Evolutionary conservation across 2,329 filamentous ascomycete species (phyloP).

Genomic region (Fusarium bulbicola): DNA sequence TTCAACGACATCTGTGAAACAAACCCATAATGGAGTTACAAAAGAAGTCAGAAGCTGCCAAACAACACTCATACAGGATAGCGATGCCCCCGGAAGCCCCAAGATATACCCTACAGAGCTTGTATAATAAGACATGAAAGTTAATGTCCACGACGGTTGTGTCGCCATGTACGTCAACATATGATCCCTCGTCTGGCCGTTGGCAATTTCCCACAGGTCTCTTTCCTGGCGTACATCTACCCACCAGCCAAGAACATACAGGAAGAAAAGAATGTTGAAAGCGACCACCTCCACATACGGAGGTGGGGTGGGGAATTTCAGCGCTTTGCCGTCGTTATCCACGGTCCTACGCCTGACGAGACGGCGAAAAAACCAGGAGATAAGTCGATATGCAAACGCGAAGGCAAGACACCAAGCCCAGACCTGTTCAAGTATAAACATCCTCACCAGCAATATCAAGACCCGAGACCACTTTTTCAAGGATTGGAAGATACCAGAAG

Average conservation of each 20-base stretch:
- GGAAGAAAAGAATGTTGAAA: constrained; percentile 8
- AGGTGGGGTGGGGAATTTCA: not conserved
- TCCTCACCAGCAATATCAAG: not conserved
- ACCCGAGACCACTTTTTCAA: not conserved
- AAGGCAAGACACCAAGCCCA: not conserved
- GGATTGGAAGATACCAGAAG: not conserved
- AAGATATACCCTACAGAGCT: not conserved
- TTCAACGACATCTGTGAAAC: not conserved
- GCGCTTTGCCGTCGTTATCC: not conserved
- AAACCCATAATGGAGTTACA: not conserved
- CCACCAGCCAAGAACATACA: constrained; percentile 27
- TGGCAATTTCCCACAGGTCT: constrained; percentile 45
- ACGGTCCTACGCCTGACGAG: not conserved
- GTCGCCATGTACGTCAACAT: constrained; percentile 33
- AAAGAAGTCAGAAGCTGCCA: not conserved
- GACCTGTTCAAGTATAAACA: not conserved
- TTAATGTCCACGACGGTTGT: not conserved
- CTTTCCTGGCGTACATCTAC: constrained; percentile 36
- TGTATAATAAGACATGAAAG: not conserved
- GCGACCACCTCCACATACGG: not conserved
- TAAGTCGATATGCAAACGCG: not conserved
- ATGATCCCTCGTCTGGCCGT: constrained; percentile 44
- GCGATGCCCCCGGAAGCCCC: not conserved
- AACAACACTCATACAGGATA: not conserved
- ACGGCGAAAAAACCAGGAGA: not conserved